Base-by-base conservation (phyloP, 768 basidiomycete species). In the Trichaptum fuscoviolaceum region DNA sequence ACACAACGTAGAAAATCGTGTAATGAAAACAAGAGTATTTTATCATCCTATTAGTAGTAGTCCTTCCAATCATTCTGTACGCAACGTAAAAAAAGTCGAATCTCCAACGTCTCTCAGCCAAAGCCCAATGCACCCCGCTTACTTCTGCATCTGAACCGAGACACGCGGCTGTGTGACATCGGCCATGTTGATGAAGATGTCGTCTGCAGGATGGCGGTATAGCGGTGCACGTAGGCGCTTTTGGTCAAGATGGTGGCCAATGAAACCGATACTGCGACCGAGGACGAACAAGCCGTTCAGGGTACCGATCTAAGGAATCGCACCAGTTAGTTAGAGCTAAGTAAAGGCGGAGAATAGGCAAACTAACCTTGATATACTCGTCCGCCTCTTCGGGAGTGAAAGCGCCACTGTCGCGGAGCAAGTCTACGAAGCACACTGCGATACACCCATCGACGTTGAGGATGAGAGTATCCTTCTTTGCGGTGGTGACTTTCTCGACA, bases 401-500 rank as follows among this genome's bases (percentile, higher is more conserved):
- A 8, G 96, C 96, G 66, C 96, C 96, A 65, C 86, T 88, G 77
- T 95, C 93, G 52, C 91, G 87, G 69, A 97, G 86, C 63, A 98
- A 85, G 78, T 98, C 96, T 70, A 96, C 94, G 83, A 97, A 97
- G 82, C 92, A 96, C 68, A 93, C 95, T 57, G 94, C 94, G 69
- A 96, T 95, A 80, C 92, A 94, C 36, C 95, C 95, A 69, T 97
- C 96, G 70, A 98, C 94, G 80, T 98, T 99, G 66, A 98, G 84
- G 81, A 98, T 96, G 73, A 96, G 87, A 59, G 95, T 96, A 77
- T 96, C 95, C 84, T 98, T 97, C 89, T 99, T 99, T 65, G 93
- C 81, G 58, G 95, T 95, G 57, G 96, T 98, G 67, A 99, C 96
- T 79, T 92, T 95, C 85, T 99, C 96, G 69, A 97, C 95, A 58